Percentiles rank a stretch among this genome's conserved stretches.
Evolutionary conservation across 1,284 basidiomycete species (phyloP).

Genomic region (Porphyrellus sp.): DNA sequence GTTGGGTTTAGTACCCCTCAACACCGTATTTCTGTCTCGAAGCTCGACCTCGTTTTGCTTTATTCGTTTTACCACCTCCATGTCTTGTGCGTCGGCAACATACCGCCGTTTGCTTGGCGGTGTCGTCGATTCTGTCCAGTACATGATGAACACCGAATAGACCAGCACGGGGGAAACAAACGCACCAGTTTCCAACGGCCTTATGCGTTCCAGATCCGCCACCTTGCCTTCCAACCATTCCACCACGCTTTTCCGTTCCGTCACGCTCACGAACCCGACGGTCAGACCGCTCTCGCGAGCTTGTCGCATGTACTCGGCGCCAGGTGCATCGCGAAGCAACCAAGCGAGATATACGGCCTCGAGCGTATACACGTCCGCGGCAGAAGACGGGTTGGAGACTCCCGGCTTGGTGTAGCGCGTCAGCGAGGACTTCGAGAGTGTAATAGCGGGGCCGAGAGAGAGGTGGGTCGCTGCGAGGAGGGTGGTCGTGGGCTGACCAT

Average conservation of each 20-base stretch:
- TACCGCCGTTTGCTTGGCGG: slow-evolving; percentile 75
- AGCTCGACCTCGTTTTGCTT: slow-evolving; percentile 71
- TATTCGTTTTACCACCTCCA: slow-evolving; percentile 82
- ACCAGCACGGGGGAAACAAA: slow-evolving; percentile 3
- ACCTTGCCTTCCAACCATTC: slow-evolving; percentile 79
- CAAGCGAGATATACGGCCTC: slow-evolving; percentile 82
- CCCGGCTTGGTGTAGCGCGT: slow-evolving; percentile 73
- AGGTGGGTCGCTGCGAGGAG: slow-evolving; percentile 63
- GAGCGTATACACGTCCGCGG: slow-evolving; percentile 70
- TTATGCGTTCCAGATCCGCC: slow-evolving; percentile 52
- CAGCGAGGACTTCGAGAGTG: slow-evolving; percentile 64
- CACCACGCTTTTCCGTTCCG: slow-evolving; percentile 78
- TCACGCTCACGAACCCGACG: slow-evolving; percentile 78
- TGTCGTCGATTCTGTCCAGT: slow-evolving; percentile 46
- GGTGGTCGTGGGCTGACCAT: slow-evolving; percentile 45
- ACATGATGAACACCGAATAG: neutral
- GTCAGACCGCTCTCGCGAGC: slow-evolving; percentile 70
- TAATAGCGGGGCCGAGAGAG: slow-evolving; percentile 50
- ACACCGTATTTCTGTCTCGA: slow-evolving; percentile 69
- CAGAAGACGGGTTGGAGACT: slow-evolving; percentile 36
- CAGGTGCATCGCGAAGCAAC: slow-evolving; percentile 66
- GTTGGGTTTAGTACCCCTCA: slow-evolving; percentile 73
- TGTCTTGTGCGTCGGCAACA: slow-evolving; percentile 72
- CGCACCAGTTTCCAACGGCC: slow-evolving; percentile 53
- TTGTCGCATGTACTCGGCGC: slow-evolving; percentile 85